phyloP scores from a whole-genome alignment of 495 filamentous ascomycete genomes.

The Hypomontagnella submonticulosa region DNA sequence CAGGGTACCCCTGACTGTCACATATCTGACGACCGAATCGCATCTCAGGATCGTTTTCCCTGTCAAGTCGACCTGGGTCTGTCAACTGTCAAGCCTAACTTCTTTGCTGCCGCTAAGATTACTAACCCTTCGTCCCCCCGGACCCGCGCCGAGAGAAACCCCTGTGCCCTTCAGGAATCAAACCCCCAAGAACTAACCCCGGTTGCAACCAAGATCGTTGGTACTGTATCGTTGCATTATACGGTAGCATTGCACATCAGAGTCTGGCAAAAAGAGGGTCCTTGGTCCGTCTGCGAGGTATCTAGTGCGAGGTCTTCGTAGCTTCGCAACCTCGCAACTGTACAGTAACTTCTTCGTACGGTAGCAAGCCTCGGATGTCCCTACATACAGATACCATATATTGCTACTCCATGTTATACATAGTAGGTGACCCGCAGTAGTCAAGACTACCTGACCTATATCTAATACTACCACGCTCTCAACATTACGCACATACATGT shows the following conservation, averaged over 20 bases:
- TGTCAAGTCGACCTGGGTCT: slow-evolving; percentile 32
- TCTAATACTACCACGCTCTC: background rate
- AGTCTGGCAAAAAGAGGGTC: slow-evolving; percentile 6
- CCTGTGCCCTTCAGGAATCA: slow-evolving; percentile 23
- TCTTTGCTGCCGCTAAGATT: slow-evolving; percentile 43
- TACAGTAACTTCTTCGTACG: no score
- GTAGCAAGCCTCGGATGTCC: no score
- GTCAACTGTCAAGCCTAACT: slow-evolving; percentile 41
- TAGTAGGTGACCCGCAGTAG: background rate
- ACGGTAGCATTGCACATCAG: background rate
- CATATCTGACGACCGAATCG: slow-evolving; percentile 45
- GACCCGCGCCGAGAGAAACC: slow-evolving; percentile 27
- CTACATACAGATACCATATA: background rate
- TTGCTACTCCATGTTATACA: background rate
- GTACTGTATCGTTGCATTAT: slow-evolving; percentile 24
- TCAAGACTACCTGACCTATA: background rate
- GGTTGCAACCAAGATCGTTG: slow-evolving; percentile 40
- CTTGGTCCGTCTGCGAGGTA: slow-evolving; percentile 9
- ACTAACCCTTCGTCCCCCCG: slow-evolving; percentile 26
- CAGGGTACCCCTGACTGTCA: slow-evolving; percentile 39
- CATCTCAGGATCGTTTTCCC: slow-evolving; percentile 41
- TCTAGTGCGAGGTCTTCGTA: background rate
- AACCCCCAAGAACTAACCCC: slow-evolving; percentile 38
- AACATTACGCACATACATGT: background rate
- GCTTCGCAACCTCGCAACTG: background rate